A percentile compares a stretch with the other conserved stretches of the same genome.
These are phyloP conservation scores for Achlya hypogyna DNA, from an alignment of 352 stramenopile species.

Conservation along the genomic window DNA sequence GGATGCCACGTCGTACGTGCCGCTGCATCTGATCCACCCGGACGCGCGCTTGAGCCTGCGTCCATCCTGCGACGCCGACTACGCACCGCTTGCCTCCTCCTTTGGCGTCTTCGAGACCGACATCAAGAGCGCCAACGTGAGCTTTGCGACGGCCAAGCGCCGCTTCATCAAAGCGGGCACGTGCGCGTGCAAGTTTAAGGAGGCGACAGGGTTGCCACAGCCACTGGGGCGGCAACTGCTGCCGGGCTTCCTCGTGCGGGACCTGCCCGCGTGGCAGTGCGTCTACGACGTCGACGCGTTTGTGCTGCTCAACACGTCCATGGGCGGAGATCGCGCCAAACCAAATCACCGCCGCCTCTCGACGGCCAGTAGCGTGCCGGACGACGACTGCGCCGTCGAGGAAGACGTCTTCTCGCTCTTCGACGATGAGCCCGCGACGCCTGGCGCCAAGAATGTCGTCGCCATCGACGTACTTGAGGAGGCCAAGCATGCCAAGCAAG, in stretches of 20 bases:
- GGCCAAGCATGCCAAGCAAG: constrained; percentile 58
- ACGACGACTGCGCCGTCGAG: background rate
- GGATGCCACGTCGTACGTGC: constrained; percentile 72
- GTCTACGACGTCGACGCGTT: constrained; percentile 84
- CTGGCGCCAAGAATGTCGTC: background rate
- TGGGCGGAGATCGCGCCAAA: background rate
- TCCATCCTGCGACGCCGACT: constrained; percentile 76
- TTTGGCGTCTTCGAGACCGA: constrained; percentile 65
- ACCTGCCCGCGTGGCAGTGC: constrained; percentile 80
- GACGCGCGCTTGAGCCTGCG: constrained; percentile 83
- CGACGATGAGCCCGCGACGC: constrained; percentile 20
- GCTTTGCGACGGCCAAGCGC: constrained; percentile 45
- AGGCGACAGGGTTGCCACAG: constrained; percentile 23
- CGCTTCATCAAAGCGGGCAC: constrained; percentile 70
- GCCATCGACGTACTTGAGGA: constrained; percentile 67
- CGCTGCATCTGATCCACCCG: constrained; percentile 73
- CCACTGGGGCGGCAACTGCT: constrained; percentile 37
- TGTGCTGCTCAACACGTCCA: constrained; percentile 35
- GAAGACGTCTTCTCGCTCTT: constrained; percentile 24
- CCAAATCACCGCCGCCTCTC: background rate
- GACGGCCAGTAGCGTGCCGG: background rate
- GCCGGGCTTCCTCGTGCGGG: constrained; percentile 71
- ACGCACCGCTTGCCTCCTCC: constrained; percentile 68
- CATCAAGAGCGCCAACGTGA: constrained; percentile 23
- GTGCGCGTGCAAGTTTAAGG: constrained; percentile 74